Conservation (phyloP, 768 basidiomycete species). For the Russula brevipes region DNA sequence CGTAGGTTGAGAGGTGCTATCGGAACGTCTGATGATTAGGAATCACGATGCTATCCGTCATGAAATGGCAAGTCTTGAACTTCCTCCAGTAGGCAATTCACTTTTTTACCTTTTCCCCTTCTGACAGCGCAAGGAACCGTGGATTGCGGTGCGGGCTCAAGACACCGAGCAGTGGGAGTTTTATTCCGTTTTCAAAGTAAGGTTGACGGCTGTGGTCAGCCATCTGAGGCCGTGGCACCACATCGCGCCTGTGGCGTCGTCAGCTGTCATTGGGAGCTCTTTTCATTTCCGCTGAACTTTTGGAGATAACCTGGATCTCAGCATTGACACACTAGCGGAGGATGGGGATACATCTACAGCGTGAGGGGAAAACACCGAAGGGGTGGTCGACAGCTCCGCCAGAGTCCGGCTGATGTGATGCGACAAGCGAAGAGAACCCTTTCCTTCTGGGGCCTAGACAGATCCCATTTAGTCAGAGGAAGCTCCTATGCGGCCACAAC, state of each 20-base stretch:
- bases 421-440: neutral
- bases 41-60: neutral
- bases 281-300: constrained; percentile 16
- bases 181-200: neutral
- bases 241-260: constrained; percentile 22
- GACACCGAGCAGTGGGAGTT: neutral
- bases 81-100: neutral
- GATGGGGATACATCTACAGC: constrained; percentile 3
- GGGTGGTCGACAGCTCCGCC: neutral
- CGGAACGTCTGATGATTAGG: neutral
- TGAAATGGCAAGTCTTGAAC: neutral
- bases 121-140: neutral
- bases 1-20: constrained; percentile 5
- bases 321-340: constrained; percentile 4
- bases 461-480: constrained; percentile 13
- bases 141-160: constrained; percentile 1
- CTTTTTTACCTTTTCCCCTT: constrained; percentile 4
- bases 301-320: constrained; percentile 7
- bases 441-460: neutral
- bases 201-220: neutral
- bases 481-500: constrained; percentile 5
- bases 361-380: constrained; percentile 13
- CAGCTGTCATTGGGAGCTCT: constrained; percentile 12
- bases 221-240: constrained; percentile 11
- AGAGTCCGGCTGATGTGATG: constrained; percentile 1